Conservation (phyloP, 2,329 filamentous ascomycete genomes). For the Talaromyces sp. region DNA sequence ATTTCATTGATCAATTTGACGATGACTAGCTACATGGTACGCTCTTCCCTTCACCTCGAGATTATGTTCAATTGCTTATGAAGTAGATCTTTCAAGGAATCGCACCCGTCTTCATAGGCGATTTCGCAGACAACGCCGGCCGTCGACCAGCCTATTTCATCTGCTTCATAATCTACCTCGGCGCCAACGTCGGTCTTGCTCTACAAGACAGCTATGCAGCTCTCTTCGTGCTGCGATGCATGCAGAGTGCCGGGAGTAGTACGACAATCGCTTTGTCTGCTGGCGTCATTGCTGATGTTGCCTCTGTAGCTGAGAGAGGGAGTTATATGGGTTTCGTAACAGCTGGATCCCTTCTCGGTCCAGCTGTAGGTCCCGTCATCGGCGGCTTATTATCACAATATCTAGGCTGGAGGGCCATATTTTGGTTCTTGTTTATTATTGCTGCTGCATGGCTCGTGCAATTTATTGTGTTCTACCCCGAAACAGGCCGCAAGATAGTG, state of each 20-base stretch:
- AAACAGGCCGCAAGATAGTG: constrained; percentile 40
- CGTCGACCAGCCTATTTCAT: constrained; percentile 53
- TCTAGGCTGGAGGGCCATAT: constrained; percentile 42
- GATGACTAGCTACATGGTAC: constrained; percentile 51
- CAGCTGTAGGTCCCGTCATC: constrained; percentile 38
- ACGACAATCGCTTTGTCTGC: constrained; percentile 43
- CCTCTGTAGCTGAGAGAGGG: constrained; percentile 39
- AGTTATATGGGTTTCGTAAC: constrained; percentile 44
- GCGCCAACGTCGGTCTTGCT: constrained; percentile 42
- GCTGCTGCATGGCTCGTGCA: constrained; percentile 39
- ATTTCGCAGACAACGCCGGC: constrained; percentile 52
- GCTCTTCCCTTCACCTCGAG: constrained; percentile 37
- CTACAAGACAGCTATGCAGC: constrained; percentile 37
- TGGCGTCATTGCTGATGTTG: constrained; percentile 42
- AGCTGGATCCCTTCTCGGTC: constrained; percentile 34
- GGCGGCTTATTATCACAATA: constrained; percentile 38
- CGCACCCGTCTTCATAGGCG: constrained; percentile 53
- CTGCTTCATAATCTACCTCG: constrained; percentile 50
- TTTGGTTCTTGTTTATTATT: constrained; percentile 53
- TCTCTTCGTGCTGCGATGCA: constrained; percentile 37
- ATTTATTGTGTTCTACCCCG: constrained; percentile 39
- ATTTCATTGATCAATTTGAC: constrained; percentile 44
- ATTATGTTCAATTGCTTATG: constrained; percentile 40
- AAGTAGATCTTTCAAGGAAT: constrained; percentile 55
- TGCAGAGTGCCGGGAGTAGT: constrained; percentile 41